Evolutionary conservation across 208 protist genomes (phyloP).

Genomic region (Trypanosoma caninum): DNA sequence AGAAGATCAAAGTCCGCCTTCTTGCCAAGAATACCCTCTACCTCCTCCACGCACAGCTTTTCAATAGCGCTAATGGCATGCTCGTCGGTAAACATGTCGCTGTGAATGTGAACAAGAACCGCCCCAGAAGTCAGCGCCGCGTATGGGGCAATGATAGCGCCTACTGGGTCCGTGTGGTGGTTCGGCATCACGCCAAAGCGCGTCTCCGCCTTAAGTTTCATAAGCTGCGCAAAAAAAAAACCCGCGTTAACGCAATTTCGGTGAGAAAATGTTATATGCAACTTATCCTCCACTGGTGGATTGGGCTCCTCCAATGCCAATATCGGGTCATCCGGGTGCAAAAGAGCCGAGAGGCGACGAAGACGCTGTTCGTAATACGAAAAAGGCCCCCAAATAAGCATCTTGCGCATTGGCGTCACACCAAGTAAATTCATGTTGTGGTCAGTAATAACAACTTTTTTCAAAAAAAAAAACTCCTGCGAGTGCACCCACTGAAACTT

Average conservation of each 20-base stretch:
- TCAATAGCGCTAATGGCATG: conserved; percentile 89
- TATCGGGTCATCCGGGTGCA: conserved; percentile 89
- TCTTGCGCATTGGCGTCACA: conserved; percentile 86
- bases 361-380: conserved; percentile 92
- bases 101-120: conserved; percentile 84
- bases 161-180: conserved; percentile 82
- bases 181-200: conserved; percentile 90
- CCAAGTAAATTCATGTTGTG: conserved; percentile 92
- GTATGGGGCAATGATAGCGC: conserved; percentile 85
- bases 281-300: conserved; percentile 82
- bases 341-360: conserved; percentile 76
- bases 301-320: conserved; percentile 81
- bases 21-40: conserved; percentile 69
- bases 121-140: conserved; percentile 83
- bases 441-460: conserved; percentile 91
- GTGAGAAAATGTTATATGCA: conserved; percentile 86
- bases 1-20: conserved; percentile 85
- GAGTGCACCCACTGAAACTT: conserved; percentile 92
- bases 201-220: conserved; percentile 81
- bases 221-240: conserved; percentile 80
- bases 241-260: conserved; percentile 89
- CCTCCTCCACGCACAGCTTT: conserved; percentile 89
- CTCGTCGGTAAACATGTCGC: conserved; percentile 89
- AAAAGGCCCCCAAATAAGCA: conserved; percentile 89
- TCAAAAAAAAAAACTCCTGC: conserved; percentile 91